Percentiles rank a stretch among this genome's conserved stretches.
phyloP scores from a whole-genome alignment of 1,284 basidiomycete species.

The Porogramme epimiltina region DNA sequence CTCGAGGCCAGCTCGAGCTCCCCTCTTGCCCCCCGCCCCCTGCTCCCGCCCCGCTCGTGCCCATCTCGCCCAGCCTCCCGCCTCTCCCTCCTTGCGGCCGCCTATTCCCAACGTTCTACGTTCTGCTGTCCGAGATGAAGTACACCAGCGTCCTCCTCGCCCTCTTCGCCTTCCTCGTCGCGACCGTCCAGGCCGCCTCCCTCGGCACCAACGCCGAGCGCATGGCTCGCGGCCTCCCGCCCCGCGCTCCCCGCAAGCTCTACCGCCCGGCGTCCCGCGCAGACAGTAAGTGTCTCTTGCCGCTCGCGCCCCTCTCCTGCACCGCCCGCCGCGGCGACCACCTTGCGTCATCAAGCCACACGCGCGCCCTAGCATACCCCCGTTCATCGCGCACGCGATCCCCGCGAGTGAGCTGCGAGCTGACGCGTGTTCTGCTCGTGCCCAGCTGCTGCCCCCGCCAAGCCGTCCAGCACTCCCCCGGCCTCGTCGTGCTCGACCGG shows the following conservation, averaged over 20 bases:
- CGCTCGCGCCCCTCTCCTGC: too few relatives aligned
- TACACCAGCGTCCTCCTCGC: conserved; percentile 11
- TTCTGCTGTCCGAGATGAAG: conserved; percentile 13
- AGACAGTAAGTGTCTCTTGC: conserved; percentile 13
- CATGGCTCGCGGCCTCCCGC: conserved; percentile 22
- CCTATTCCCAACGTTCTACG: conserved; percentile 5
- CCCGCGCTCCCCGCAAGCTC: conserved; percentile 16
- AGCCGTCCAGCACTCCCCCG: conserved; percentile 10
- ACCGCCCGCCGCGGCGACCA: too few relatives aligned
- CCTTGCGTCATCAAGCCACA: too few relatives aligned
- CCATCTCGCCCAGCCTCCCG: not conserved
- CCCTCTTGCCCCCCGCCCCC: conserved; percentile 3
- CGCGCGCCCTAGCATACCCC: too few relatives aligned
- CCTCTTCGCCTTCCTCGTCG: conserved; percentile 19
- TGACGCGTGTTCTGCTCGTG: not conserved
- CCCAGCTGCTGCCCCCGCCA: not conserved
- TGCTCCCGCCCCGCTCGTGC: not conserved
- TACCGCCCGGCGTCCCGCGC: conserved; percentile 8
- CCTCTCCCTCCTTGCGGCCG: conserved; percentile 19
- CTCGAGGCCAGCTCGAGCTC: not conserved
- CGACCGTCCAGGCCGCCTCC: conserved; percentile 14
- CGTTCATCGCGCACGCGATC: too few relatives aligned
- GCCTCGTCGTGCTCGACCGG: conserved; percentile 28
- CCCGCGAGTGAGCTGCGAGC: too few relatives aligned
- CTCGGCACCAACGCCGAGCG: conserved; percentile 21